phyloP scores from a whole-genome alignment of 495 filamentous ascomycete species.

The Penicillium argentinense region DNA sequence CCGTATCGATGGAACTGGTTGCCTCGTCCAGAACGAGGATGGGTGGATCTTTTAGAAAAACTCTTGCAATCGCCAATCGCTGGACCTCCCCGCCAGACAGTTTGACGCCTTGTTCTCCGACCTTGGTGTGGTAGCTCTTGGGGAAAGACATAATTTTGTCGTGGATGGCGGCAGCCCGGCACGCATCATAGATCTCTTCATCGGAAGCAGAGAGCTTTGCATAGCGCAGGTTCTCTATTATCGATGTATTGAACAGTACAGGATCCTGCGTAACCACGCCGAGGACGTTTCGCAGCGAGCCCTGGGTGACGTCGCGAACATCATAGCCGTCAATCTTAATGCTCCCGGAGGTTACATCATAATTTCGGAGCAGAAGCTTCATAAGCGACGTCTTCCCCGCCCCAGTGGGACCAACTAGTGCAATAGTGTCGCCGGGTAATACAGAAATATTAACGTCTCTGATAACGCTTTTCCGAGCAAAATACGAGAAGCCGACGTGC shows the following conservation, averaged over 20 bases:
- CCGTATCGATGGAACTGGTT: constrained; percentile 54
- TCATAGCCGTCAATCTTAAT: constrained; percentile 77
- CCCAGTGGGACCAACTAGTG: constrained; percentile 76
- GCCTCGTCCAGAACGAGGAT: constrained; percentile 60
- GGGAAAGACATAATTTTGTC: constrained; percentile 67
- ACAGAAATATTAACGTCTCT: too few relatives aligned
- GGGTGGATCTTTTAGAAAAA: constrained; percentile 47
- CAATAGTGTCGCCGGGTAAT: constrained; percentile 65
- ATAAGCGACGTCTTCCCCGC: constrained; percentile 76
- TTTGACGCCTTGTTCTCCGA: constrained; percentile 65
- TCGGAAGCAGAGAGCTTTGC: constrained; percentile 59
- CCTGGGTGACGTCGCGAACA: constrained; percentile 64
- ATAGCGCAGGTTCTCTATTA: constrained; percentile 75
- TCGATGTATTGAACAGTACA: constrained; percentile 67
- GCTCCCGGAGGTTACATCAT: constrained; percentile 61
- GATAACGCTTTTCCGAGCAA: too few relatives aligned
- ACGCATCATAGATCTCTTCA: constrained; percentile 68
- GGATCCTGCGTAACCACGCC: constrained; percentile 72
- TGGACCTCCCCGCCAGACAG: constrained; percentile 76
- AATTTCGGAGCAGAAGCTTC: constrained; percentile 69
- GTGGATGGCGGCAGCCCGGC: constrained; percentile 66
- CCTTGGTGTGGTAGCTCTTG: constrained; percentile 59
- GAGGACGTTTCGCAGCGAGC: constrained; percentile 63
- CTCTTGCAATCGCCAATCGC: constrained; percentile 72
- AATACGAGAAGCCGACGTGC: too few relatives aligned